Base-by-base conservation (phyloP, 176 grass and related monocot species). In the Carex scoparia region DNA sequence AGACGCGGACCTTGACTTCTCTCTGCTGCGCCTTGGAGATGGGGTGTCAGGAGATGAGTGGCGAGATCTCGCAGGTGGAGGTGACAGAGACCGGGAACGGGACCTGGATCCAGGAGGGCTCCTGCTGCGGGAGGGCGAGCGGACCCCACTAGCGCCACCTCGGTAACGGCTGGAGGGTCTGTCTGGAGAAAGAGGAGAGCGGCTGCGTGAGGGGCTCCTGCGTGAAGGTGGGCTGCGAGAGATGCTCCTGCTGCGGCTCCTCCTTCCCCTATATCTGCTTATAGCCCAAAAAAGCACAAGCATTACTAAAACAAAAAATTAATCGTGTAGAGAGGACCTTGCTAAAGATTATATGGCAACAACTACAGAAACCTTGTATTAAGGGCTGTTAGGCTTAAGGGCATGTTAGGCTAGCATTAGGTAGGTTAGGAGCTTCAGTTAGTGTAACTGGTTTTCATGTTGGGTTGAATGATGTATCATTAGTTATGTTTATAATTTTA, bases 221-320 rank as follows among this genome's bases (percentile, higher is more conserved):
- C 93, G 94, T 81, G 88, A 85, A 68, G 83, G 85, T 74, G 96
- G 96, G 55, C 93, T 94, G 12, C 71, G 90, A 10, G 96, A 94
- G 40, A 90, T 32, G 67, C 96, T 99, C 86, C 84, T 79, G 51
- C 78, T 86, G 27, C 78, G 82, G 85, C 91, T 95, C 91, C 93
- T 91, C 90, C 94, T 90, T 51, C 91, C 87, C 93, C 96, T 76
- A 70, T 13, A 81, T 84, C 81, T 85, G 73, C 80, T 78, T 58
- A 74, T 58, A 74, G 8, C 10, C 16, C 32, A 85, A 84, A 84
- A 14, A 81, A 75, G 61, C 84, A 23, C 37, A 71, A 30, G 83
- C 88, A 67, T 61, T 76, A 90, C 35, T n/a, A 37, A 90, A 4
- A 32, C 0, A 57, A 4, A 31, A 53, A 13, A 51, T 9, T 5